Evolutionary conservation across 2,329 filamentous ascomycete genomes (phyloP), one percentile per base, ranked within the genome.

Genomic region (Colletotrichum tropicicola): DNA sequence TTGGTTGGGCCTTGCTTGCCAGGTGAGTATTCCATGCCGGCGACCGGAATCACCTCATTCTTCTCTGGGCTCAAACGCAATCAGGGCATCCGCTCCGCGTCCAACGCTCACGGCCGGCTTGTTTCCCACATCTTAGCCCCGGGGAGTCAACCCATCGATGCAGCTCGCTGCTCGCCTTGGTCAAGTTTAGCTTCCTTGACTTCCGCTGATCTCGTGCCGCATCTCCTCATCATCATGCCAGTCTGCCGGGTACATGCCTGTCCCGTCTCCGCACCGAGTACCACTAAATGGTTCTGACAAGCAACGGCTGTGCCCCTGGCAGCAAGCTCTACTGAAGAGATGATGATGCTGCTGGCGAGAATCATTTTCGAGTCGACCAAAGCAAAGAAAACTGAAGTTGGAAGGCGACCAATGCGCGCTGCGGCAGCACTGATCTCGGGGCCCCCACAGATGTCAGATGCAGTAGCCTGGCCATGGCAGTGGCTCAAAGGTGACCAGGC

Each of bases 321-420:
- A 44, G 27, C 32, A 47, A 37, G 27, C 32, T 53, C 44, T 27
- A 9, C 10, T 28, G n/a, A 23, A 19, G 21, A 30, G 37, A 28
- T n/a, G 6, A 28, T 17, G 21, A 12, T 23, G 23, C n/a, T 27
- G 17, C 13, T 17, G 28, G 70, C n/a, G 74, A 15, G 77, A 13
- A 13, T 74, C 15, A 17, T 30, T n/a, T 58, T 25, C 15, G n/a
- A 9, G 28, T 6, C 21, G 35, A 13, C 21, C 23, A 15, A 51
- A 28, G 30, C 21, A 19, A 62, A 9, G 25, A 43, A n/a, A 49
- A n/a, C n/a, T n/a, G n/a, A n/a, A n/a, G n/a, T n/a, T n/a, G n/a
- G n/a, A n/a, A n/a, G n/a, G n/a, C n/a, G n/a, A n/a, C n/a, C n/a
- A n/a, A n/a, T n/a, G n/a, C n/a, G n/a, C n/a, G n/a, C n/a, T n/a